Percentiles rank a stretch among this genome's conserved stretches.
Conservation (phyloP, 805 yeast genomes). For the Myxozyma mucilagina region DNA sequence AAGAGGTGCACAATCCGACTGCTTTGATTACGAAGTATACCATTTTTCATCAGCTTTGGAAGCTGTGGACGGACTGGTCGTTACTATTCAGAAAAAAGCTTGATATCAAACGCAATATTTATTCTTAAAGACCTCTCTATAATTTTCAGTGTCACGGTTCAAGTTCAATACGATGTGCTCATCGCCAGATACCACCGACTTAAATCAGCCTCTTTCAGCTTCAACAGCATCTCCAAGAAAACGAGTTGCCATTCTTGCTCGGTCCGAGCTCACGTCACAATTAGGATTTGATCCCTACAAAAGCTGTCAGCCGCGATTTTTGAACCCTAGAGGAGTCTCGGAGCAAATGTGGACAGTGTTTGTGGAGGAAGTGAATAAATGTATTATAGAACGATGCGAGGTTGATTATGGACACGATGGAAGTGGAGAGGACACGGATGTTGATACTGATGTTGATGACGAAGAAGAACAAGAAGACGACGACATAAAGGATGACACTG, state of each 20-base stretch:
- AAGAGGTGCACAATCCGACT: no score
- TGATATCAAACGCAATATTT: no score
- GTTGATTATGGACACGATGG: background rate
- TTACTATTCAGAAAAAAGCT: no score
- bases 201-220: background rate
- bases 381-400: background rate
- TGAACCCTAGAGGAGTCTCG: conserved; percentile 4
- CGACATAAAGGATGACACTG: background rate
- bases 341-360: conserved; percentile 6
- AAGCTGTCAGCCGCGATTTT: conserved; percentile 6
- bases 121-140: no score
- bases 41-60: no score
- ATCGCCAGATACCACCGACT: no score
- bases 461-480: background rate
- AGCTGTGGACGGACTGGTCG: no score
- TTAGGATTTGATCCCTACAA: background rate
- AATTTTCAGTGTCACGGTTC: no score
- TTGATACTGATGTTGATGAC: background rate
- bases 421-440: background rate
- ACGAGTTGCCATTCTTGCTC: conserved; percentile 6
- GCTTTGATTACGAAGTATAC: no score
- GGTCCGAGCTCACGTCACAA: background rate
- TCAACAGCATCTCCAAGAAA: background rate
- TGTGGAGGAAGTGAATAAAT: background rate
- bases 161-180: no score